Base-by-base conservation (phyloP, 73 alveolate species). In the Stentor coeruleus region DNA sequence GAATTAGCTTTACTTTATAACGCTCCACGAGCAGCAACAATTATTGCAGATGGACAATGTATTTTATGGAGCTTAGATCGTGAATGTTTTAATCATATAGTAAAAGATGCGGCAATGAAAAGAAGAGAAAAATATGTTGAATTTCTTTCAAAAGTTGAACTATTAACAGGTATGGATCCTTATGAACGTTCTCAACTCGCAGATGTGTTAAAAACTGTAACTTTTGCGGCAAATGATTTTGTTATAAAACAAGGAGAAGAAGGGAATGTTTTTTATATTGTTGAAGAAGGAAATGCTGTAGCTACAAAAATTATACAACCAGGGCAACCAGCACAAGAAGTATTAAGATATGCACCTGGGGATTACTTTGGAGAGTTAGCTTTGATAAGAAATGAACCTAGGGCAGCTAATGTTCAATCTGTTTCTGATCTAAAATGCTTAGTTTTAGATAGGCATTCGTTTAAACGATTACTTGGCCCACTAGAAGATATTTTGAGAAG, bases 121-220 rank as follows among this genome's bases (percentile, higher is more conserved):
- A 95, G 94, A 74, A 95, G 98, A 74, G 99, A 96, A 85, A 92
- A 89, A 88, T 95, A 93, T 85, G 98, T 91, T 76, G 90, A 91
- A 76, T 93, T 95, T 89, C 92, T 97, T 39, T 76, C 84, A 76
- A 87, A 88, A 35, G 98, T 97, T 3, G 94, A 92, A 37, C 80
- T 91, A 74, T 84, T 91, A 55, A 57, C 88, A 77, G 89, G 93
- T 33, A 93, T 98, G 93, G 99, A 97, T 75, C 95, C 96, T 20
- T 98, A 98, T 88, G 99, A 98, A 89, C 94, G 99, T 84, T 91
- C 94, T 82, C 94, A 98, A 89, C 89, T 98, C 31, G 93, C 99
- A 0, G 99, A 98, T 90, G 99, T 99, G 37, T 85, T 98, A 77
- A 94, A 96, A 87, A 92, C 97, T 36, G 95, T 93, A 58, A 84